Evolutionary conservation across 2,329 filamentous ascomycete genomes (phyloP).

Genomic region (Microcyclosporella mali): DNA sequence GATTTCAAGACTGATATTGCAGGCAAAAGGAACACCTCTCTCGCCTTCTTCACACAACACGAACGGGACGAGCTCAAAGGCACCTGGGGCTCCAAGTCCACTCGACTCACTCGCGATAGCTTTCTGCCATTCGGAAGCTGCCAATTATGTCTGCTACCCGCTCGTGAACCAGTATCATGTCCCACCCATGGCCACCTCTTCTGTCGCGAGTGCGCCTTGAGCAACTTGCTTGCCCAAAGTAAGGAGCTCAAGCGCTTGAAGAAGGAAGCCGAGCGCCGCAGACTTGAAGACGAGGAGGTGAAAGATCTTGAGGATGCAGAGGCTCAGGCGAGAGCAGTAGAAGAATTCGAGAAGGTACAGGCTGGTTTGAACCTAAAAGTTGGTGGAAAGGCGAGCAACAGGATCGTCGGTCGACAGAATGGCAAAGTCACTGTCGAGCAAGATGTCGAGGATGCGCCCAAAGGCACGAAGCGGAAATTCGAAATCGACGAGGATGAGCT

Average conservation of each 20-base stretch:
- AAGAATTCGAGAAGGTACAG: conserved; percentile 80
- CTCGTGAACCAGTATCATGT: conserved; percentile 78
- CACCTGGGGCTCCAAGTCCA: conserved; percentile 73
- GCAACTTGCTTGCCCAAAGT: conserved; percentile 82
- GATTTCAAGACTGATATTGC: conserved; percentile 11
- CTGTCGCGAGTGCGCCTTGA: conserved; percentile 88
- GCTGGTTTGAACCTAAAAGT: conserved; percentile 49
- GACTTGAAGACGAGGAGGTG: conserved; percentile 57
- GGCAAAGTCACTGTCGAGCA: conserved; percentile 26
- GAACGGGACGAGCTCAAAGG: conserved; percentile 77
- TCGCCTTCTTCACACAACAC: conserved; percentile 88
- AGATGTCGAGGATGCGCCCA: conserved; percentile 25
- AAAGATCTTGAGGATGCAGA: conserved; percentile 60
- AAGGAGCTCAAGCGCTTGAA: conserved; percentile 83
- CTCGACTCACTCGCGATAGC: conserved; percentile 81
- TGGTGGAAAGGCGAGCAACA: conserved; percentile 39
- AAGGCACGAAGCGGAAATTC: conserved; percentile 67
- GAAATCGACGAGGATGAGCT: conserved; percentile 73
- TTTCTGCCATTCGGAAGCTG: conserved; percentile 90
- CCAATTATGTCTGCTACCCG: conserved; percentile 74
- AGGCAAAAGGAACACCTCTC: conserved; percentile 79
- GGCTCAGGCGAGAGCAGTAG: conserved; percentile 61
- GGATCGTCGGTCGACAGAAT: conserved; percentile 39
- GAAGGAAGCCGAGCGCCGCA: conserved; percentile 53
- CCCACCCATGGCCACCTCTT: conserved; percentile 75